Evolutionary conservation across 2,329 filamentous ascomycete genomes (phyloP), one percentile per base, ranked within the genome.

Genomic region (Iodosphaeria phyllophila): DNA sequence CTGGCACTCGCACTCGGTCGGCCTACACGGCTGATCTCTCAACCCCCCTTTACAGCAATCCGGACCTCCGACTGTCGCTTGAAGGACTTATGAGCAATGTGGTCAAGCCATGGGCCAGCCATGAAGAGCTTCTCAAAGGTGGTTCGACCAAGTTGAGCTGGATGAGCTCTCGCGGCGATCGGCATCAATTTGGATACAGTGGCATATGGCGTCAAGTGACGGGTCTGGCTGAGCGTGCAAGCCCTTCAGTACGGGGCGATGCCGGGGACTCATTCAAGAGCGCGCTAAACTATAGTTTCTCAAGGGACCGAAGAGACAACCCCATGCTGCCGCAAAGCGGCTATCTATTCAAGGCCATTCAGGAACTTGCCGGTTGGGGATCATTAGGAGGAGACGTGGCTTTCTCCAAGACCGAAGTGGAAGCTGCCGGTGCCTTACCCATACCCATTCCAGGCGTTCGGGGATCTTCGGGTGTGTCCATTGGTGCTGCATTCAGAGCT

Each of bases 221-320:
- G 1, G 70, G 74, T 4, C 61, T 98, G 6, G 63, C 69, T 3
- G 61, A 66, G 26, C 67, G 64, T 29, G 86, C 89, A 0, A 89
- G 80, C 13, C 74, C 80, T 2, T 79, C 75, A 0, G 68, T 95
- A 13, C 71, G 84, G 25, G 65, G 62, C 19, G 83, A 95, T 42
- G 83, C 86, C 1, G 89, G 86, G 5, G 83, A 98, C 51, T 78
- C 71, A 22, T 72, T 92, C 47, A 95, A 93, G 54, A 91, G 74
- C 44, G 78, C 78, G 36, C 50, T 95, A 36, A 73, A 74, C 24
- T 80, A 93, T 48, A 74, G 70, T 3, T 92, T 79, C 58, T 65
- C 70, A 24, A 66, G 72, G 32, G 89, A 98, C 45, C 60, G 68
- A 35, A 69, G 89, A 35, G 80, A 95, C 43, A 76, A 82, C 43